Base-by-base conservation (phyloP, 192 early-diverging fungal genomes). In the Umbelopsis vinacea region DNA sequence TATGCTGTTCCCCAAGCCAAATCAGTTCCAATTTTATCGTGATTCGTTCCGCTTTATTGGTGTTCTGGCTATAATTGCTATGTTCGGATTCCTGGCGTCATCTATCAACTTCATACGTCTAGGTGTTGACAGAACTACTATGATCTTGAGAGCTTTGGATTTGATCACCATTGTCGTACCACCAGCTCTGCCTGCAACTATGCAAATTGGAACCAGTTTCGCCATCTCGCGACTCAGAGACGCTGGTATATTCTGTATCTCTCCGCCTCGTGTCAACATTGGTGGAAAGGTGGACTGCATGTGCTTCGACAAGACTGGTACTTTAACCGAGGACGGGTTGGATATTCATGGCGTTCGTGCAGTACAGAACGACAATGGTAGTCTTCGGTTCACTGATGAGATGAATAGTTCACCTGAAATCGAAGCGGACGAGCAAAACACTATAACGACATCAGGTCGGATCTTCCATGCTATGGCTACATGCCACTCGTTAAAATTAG, bases 271-370 rank as follows among this genome's bases (percentile, higher is more conserved):
- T 19, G 96, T 99, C 53, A 99, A 97, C 70, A 92, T 98, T 46
- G 94, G 95, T 70, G 98, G 98, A 55, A 97, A 97, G 71, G 82
- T 99, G 46, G 92, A 97, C 69, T 90, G 95, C 38, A 97, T 96
- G 89, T 96, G 94, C 73, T 99, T 99, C 85, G 98, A 99, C 82
- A 99, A 99, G 81, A 98, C 97, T 2, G 97, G 97, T 2, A 99
- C 97, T 4, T 79, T 99, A 53, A 98, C 96, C 3, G 95, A 98
- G 77, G 96, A 98, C 75, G 96, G 96, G 0, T 79, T 99, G 37
- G 97, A 97, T 75, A 94, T 99, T 3, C 80, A 97, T 66, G 97
- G 97, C n/a, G 87, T 97, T 33, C 90, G 92, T 10, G 88, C 82
- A 15, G 76, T 90, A 5, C 82, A 88, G 38, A 79, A 79, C 22